Base-by-base conservation (phyloP, 2,329 filamentous ascomycete genomes). In the Metarhizium sp. region DNA sequence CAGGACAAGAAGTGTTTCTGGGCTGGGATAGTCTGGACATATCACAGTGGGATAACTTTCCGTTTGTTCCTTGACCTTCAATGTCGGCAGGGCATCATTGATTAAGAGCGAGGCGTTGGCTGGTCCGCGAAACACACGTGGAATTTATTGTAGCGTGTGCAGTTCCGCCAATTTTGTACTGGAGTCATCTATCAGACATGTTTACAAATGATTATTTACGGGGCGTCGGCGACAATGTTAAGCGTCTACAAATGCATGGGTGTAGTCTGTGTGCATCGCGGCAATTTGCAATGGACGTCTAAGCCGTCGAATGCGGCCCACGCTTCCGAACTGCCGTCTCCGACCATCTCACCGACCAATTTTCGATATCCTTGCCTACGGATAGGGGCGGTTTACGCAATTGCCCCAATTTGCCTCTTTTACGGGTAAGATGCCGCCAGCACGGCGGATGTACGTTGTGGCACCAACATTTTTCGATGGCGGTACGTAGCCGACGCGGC, bases 21-120 rank as follows among this genome's bases (percentile, higher is more conserved):
- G 63, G 62, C 30, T 68, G 65, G 65, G 66, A 69, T 16, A 64
- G 61, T 7, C 51, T 69, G 4, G 64, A 68, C 18, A 57, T 69
- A 45, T 66, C 63, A 2, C 64, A 67, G 48, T 69, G 67, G 67
- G 67, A 67, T 52, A 69, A 57, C 34, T 69, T 69, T 55, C 65
- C 67, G 1, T 65, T 63, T 49, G 53, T 50, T 38, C 38, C 38
- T 8, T 54, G 18, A 32, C 13, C 7, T 48, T 30, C n/a, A n/a
- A n/a, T n/a, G n/a, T n/a, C n/a, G 45, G 13, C 20, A 29, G 7
- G 13, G 20, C 11, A 16, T 10, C 18, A 13, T 30, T 48, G 45
- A 48, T 16, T 48, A 29, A 18, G 10, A 16, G 20, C 20, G 45
- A 29, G 45, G 20, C 45, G 6, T 48, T 48, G 20, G 18, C 3